A percentile compares a stretch with the other conserved stretches of the same genome.
These are phyloP conservation scores for Rhododendron williamsianum DNA, from an alignment of 148 eudicot genomes.

Conservation along the genomic window DNA sequence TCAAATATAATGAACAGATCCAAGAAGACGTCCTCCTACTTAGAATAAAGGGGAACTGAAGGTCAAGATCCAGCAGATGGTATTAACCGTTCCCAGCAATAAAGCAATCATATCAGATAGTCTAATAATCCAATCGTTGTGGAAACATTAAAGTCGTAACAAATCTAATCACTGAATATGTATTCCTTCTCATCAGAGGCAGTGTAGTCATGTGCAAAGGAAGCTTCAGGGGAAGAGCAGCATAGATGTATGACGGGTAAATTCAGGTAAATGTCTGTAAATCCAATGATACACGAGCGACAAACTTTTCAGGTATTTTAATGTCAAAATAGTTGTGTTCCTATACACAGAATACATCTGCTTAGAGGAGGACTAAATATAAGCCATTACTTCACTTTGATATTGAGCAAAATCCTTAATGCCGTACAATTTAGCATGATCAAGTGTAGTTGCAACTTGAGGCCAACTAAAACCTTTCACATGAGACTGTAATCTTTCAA, in stretches of 20 bases:
- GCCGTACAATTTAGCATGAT: background rate
- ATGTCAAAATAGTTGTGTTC: conserved; percentile 13
- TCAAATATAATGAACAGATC: background rate
- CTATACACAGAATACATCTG: conserved; percentile 19
- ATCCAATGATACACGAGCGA: conserved; percentile 37
- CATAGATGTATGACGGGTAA: conserved; percentile 9
- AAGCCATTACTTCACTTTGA: background rate
- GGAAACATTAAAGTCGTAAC: background rate
- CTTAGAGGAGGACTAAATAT: background rate
- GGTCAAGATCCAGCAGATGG: background rate
- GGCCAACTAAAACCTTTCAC: background rate
- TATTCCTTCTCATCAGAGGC: conserved; percentile 3
- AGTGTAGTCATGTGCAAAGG: conserved; percentile 23
- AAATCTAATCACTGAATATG: background rate
- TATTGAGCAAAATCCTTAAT: background rate
- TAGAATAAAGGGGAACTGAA: background rate
- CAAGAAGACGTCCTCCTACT: background rate
- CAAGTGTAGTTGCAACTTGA: background rate
- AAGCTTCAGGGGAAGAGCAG: conserved; percentile 16
- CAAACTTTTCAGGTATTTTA: conserved; percentile 36
- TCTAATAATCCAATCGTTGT: background rate
- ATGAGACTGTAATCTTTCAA: background rate
- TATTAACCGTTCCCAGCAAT: background rate
- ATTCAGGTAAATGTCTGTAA: conserved; percentile 23
- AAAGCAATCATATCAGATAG: background rate